Conservation (phyloP, 163 green algal genomes). For the Scenedesmus sp. region DNA sequence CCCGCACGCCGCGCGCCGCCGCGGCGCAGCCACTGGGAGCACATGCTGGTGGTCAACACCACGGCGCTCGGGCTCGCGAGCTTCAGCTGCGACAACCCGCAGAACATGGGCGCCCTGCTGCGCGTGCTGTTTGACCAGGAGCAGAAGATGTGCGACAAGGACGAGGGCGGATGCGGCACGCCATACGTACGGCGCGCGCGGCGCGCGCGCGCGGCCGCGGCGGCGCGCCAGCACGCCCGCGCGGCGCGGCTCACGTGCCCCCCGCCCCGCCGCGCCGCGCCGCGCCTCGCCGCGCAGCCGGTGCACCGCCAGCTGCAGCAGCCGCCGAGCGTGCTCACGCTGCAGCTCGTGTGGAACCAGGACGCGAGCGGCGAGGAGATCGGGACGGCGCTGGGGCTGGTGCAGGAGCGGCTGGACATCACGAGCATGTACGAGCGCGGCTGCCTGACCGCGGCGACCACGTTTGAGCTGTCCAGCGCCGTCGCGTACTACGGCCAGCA, state of each 20-base stretch:
- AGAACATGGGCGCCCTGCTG: slow-evolving; percentile 47
- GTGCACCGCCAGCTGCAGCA: slow-evolving; percentile 36
- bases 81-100: no score
- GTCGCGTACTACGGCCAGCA: slow-evolving; percentile 79
- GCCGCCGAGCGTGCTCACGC: slow-evolving; percentile 52
- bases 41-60: slow-evolving; percentile 58
- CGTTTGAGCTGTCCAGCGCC: slow-evolving; percentile 66
- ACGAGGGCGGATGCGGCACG: slow-evolving; percentile 62
- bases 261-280: background rate
- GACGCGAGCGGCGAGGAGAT: slow-evolving; percentile 51
- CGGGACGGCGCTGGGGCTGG: slow-evolving; percentile 15
- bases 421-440: background rate
- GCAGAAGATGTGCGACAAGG: slow-evolving; percentile 73
- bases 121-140: slow-evolving; percentile 52
- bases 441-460: background rate
- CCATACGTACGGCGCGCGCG: slow-evolving; percentile 26
- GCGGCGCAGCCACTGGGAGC: slow-evolving; percentile 65
- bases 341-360: slow-evolving; percentile 70
- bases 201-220: background rate
- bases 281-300: slow-evolving; percentile 29
- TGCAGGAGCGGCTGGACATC: slow-evolving; percentile 44
- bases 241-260: slow-evolving; percentile 2
- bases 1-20: no score
- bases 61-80: slow-evolving; percentile 18
- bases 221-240: no score